phyloP scores from a whole-genome alignment of 176 grass and related monocot genomes.

The Carex parvula region DNA sequence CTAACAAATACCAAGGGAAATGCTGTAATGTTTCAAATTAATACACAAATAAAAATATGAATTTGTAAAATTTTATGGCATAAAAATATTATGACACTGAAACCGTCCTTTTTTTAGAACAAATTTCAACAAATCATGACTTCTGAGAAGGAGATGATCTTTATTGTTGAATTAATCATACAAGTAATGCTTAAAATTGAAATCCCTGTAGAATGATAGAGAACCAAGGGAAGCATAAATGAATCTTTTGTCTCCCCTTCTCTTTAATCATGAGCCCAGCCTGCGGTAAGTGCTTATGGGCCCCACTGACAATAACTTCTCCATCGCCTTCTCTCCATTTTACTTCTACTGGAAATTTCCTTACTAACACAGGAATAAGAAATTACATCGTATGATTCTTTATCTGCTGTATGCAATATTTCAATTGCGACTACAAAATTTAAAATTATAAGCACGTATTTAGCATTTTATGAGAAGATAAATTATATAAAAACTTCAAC shows the following conservation, averaged over 20 bases:
- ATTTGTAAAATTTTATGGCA: no score
- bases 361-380: no score
- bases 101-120: neutral
- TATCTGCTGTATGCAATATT: no score
- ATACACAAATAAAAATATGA: no score
- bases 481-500: no score
- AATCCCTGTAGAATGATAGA: constrained; percentile 23
- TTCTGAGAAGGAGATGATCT: neutral
- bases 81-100: no score
- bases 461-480: no score
- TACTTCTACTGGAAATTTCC: neutral
- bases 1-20: no score
- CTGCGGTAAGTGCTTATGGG: neutral
- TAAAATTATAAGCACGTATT: no score
- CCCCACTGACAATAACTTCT: neutral
- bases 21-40: no score
- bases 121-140: neutral
- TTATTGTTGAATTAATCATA: neutral
- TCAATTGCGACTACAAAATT: no score
- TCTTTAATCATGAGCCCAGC: constrained; percentile 12
- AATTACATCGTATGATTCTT: no score
- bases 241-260: constrained; percentile 13
- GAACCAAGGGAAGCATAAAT: constrained; percentile 23
- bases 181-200: neutral
- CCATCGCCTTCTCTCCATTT: neutral